Conservation (phyloP, 2,329 filamentous ascomycete species). For the Onygenales sp. region DNA sequence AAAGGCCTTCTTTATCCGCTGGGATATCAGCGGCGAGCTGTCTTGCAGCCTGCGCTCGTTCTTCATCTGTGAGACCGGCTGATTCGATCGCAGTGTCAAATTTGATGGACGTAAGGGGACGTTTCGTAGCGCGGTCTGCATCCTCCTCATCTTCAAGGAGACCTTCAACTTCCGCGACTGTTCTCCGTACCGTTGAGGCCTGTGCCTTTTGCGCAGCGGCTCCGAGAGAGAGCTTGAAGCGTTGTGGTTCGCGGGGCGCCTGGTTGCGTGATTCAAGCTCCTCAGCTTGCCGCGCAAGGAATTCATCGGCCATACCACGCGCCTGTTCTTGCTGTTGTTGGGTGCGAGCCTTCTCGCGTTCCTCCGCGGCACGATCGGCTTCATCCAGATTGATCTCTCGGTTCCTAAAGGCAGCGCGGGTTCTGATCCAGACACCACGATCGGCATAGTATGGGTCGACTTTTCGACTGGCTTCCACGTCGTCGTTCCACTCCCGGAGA, state of each 20-base stretch:
- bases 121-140: constrained; percentile 55
- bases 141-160: constrained; percentile 93
- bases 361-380: constrained; percentile 69
- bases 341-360: constrained; percentile 61
- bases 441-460: constrained; percentile 78
- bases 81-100: constrained; percentile 62
- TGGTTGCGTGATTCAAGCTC: constrained; percentile 52
- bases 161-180: constrained; percentile 87
- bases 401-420: constrained; percentile 62
- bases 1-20: constrained; percentile 72
- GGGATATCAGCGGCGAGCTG: constrained; percentile 86
- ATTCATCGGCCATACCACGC: constrained; percentile 77
- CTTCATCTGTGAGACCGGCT: constrained; percentile 69
- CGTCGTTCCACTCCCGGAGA: constrained; percentile 79
- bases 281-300: constrained; percentile 73
- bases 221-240: constrained; percentile 87
- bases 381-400: constrained; percentile 72
- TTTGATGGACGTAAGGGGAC: constrained; percentile 72
- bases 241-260: constrained; percentile 50
- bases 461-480: constrained; percentile 65
- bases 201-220: constrained; percentile 69
- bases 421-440: constrained; percentile 72
- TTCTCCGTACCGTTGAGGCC: constrained; percentile 55
- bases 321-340: constrained; percentile 67
- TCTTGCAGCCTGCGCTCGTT: constrained; percentile 70